phyloP scores from a whole-genome alignment of 2,329 filamentous ascomycete genomes.

The Aspergillus texensis region DNA sequence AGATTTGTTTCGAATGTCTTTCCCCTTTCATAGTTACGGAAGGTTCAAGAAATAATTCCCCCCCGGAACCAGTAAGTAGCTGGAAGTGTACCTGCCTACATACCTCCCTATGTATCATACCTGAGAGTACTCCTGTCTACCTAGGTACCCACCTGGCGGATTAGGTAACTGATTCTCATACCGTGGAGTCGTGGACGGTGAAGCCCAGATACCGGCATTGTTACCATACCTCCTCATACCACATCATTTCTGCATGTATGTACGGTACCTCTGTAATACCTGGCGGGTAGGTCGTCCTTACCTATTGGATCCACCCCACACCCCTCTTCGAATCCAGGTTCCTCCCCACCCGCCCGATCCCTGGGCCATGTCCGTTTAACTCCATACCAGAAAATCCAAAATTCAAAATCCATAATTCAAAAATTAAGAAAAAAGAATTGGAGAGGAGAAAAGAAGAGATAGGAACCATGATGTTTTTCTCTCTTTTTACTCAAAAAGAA shows the following conservation, averaged over 20 bases:
- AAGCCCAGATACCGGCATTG: background rate
- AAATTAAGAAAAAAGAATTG: background rate
- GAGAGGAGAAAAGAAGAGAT: background rate
- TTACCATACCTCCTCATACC: background rate
- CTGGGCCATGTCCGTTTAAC: constrained; percentile 17
- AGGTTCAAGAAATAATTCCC: background rate
- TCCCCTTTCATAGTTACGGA: background rate
- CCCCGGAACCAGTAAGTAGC: background rate
- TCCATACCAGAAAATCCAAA: constrained; percentile 27
- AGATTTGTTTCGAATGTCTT: background rate
- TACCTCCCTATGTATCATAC: background rate
- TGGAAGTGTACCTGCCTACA: background rate
- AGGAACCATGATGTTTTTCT: background rate
- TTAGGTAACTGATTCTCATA: background rate
- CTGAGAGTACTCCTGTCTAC: background rate
- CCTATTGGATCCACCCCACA: constrained; percentile 15
- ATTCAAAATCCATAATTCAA: constrained; percentile 7
- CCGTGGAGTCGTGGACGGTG: background rate
- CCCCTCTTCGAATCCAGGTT: constrained; percentile 7
- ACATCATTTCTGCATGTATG: background rate
- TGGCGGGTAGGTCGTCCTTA: background rate
- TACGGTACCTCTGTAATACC: background rate
- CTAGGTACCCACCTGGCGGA: background rate
- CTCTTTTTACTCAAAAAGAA: background rate
- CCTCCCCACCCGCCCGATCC: constrained; percentile 19